Percentiles rank a stretch among this genome's conserved stretches.
phyloP scores from a whole-genome alignment of 805 yeast species.

The Candida silvicultrix region DNA sequence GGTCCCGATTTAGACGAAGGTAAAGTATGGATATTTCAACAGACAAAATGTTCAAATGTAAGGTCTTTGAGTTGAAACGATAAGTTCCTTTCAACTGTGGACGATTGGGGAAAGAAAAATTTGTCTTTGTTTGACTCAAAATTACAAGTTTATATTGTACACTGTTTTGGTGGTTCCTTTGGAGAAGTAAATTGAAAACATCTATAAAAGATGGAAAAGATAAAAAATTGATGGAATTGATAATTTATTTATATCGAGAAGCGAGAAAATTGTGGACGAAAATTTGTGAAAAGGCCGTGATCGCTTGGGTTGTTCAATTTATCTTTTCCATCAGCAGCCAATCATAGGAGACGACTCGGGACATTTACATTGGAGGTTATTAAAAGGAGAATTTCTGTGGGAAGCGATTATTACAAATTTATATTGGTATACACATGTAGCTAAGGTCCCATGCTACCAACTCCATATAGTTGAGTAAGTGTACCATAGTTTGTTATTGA shows the following conservation, averaged over 20 bases:
- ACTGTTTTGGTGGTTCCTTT: not conserved
- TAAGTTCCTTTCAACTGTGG: not conserved
- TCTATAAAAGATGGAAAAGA: conserved; percentile 9
- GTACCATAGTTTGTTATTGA: too few species aligned
- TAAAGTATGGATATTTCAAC: too few species aligned
- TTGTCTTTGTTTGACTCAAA: not conserved
- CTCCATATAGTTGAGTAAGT: too few species aligned
- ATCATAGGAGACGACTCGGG: conserved; percentile 3
- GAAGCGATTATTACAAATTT: too few species aligned
- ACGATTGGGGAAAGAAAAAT: too few species aligned
- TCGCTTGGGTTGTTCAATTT: conserved; percentile 10
- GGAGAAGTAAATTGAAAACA: not conserved
- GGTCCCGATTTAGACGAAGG: not conserved
- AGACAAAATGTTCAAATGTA: too few species aligned
- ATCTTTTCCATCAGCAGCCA: conserved; percentile 22
- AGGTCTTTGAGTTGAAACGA: too few species aligned
- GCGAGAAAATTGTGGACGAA: not conserved
- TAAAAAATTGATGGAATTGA: conserved; percentile 6
- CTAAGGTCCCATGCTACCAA: not conserved
- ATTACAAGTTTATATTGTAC: not conserved
- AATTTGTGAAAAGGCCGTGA: not conserved
- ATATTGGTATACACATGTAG: conserved; percentile 4
- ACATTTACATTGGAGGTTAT: conserved; percentile 1
- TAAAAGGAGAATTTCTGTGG: too few species aligned
- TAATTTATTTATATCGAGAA: conserved; percentile 1